Evolutionary conservation across 345 rosid genomes (phyloP), one percentile per base, ranked within the genome.

Genomic region (Syzygium aqueum): DNA sequence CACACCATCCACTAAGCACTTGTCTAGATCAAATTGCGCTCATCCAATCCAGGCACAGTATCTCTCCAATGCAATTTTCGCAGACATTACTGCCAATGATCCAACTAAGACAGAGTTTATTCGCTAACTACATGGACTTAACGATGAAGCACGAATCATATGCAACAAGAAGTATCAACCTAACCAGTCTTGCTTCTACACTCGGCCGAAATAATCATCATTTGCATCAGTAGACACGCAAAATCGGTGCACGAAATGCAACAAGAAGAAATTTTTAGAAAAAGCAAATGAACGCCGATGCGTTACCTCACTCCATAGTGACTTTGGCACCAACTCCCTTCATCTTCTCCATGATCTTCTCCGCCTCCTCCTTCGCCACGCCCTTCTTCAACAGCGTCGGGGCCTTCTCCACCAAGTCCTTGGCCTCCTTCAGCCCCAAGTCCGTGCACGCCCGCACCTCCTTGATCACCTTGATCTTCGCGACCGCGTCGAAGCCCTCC

Each of bases 321-420:
- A 96, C 99, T 89, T 95, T 95, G 8, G 99, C 99, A 61, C 99
- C 99, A 85, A 92, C 88, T 51, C 91, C 99, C 90, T 97, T 97
- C 96, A 97, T 88, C 88, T 95, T 96, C 90, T 88, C 94, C 13
- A 95, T 88, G 28, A 96, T 96, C 89, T 95, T 95, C 91, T 95
- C 96, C 0, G 99, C 99, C 84, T 96, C 99, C 59, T 96, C 99
- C 88, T 95, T 97, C 22, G 96, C 89, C 43, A 96, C 96, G 51
- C 99, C 99, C 88, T 95, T 97, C 94, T 93, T 97, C 93, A 97
- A 83, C 91, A 95, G 22, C 0, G 96, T 91, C 2, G 99, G 99
- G 30, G 96, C 94, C 87, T 96, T 96, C 94, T 96, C 99, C 84
- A 97, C 99, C 94, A 97, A 90, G n/a, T 97, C 99, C 87, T 96